Percentiles rank a stretch among this genome's conserved stretches.
Evolutionary conservation across 2,329 filamentous ascomycete species (phyloP).

Genomic region (Pyrenochaeta sp.): DNA sequence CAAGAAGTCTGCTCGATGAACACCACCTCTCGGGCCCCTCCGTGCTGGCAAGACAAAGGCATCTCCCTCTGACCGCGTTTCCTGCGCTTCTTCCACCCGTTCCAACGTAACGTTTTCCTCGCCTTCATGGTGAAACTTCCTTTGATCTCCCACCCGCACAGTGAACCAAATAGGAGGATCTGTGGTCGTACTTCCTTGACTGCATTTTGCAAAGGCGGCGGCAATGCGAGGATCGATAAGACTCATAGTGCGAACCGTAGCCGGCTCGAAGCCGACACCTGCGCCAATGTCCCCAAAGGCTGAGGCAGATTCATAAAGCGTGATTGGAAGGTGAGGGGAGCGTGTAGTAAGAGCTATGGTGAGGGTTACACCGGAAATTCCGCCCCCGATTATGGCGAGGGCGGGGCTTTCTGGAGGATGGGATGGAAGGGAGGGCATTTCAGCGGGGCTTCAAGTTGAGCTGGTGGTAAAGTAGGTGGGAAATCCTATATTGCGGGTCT

Average conservation of each 20-base stretch:
- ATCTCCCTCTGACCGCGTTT: conserved; percentile 21
- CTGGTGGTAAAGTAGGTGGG: too few relatives aligned
- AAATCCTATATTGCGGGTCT: too few relatives aligned
- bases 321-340: conserved; percentile 51
- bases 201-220: conserved; percentile 18
- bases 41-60: conserved; percentile 34
- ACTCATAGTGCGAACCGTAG: conserved; percentile 49
- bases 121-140: conserved; percentile 16
- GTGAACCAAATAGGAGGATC: conserved; percentile 34
- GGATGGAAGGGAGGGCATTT: too few relatives aligned
- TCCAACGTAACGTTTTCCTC: conserved; percentile 16
- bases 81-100: conserved; percentile 17
- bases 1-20: conserved; percentile 60
- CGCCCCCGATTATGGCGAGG: conserved; percentile 66
- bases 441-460: too few relatives aligned
- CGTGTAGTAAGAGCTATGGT: conserved; percentile 59
- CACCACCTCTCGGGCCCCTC: conserved; percentile 41
- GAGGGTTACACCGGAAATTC: conserved; percentile 65
- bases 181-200: conserved; percentile 11
- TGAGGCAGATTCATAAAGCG: conserved; percentile 64
- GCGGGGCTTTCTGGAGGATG: conserved; percentile 35
- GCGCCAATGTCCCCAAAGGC: conserved; percentile 67
- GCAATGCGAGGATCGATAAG: conserved; percentile 50
- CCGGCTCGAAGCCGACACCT: conserved; percentile 59
- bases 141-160: conserved; percentile 31